Evolutionary conservation across 106 monocot genomes (phyloP).

Genomic region (Gastrodia elata): DNA sequence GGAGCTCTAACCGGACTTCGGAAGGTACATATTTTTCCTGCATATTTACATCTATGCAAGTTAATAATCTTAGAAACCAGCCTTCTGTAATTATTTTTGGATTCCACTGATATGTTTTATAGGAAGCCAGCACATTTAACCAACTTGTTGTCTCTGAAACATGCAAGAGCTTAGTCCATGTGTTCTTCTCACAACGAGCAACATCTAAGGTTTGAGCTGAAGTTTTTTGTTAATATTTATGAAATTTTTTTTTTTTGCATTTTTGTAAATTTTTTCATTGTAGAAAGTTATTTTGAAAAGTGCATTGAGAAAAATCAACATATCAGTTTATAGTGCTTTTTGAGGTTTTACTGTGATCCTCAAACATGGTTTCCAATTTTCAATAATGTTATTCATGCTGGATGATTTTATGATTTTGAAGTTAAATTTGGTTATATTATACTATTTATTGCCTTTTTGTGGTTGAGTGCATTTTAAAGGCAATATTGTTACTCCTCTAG

Average conservation of each 20-base stretch:
- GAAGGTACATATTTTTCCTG: slow-evolving; percentile 43
- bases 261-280: no score
- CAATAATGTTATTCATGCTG: not conserved
- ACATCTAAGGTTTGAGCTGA: slow-evolving; percentile 32
- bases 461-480: not conserved
- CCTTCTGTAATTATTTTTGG: not conserved
- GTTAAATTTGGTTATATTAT: not conserved
- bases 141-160: slow-evolving; percentile 46
- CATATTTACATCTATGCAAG: not conserved
- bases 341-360: not conserved
- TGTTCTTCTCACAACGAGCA: slow-evolving; percentile 67
- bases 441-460: not conserved
- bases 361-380: not conserved
- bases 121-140: slow-evolving; percentile 59
- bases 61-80: not conserved
- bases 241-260: no score
- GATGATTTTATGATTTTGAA: not conserved
- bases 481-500: not conserved
- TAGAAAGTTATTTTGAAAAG: no score
- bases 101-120: slow-evolving; percentile 9
- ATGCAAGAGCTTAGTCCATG: slow-evolving; percentile 78
- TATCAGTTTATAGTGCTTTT: not conserved
- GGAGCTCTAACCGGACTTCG: slow-evolving; percentile 70
- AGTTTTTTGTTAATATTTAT: not conserved
- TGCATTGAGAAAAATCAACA: no score